These are phyloP conservation scores for Sutorius australiensis DNA, from an alignment of 768 basidiomycete species.

Conservation along the genomic window DNA sequence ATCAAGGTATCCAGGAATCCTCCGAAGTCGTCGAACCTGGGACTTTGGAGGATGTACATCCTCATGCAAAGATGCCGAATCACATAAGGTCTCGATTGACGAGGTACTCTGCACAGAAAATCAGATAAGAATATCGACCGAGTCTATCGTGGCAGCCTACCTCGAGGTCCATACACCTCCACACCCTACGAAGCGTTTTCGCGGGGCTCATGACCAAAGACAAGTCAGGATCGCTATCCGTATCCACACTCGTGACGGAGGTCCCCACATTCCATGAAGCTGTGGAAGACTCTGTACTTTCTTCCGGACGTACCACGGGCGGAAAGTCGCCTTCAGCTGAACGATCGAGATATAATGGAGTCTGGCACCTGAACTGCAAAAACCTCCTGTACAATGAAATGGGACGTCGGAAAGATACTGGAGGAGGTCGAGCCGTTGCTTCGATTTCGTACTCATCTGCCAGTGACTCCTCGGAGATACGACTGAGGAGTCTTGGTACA, in stretches of 20 bases:
- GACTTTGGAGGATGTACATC: not conserved
- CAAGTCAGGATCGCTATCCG: no score
- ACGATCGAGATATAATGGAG: not conserved
- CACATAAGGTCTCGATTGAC: not conserved
- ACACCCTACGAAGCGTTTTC: slow-evolving; percentile 1
- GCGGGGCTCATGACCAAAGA: not conserved
- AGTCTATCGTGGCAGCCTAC: not conserved
- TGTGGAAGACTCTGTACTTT: not conserved
- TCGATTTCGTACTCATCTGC: slow-evolving; percentile 2
- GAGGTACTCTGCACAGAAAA: not conserved
- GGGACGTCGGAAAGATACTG: not conserved
- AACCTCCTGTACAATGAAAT: not conserved
- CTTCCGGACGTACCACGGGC: not conserved
- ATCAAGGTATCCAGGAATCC: not conserved
- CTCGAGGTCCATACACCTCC: not conserved
- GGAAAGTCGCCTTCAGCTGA: not conserved
- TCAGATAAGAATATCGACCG: not conserved
- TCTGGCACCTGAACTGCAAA: not conserved
- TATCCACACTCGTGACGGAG: not conserved
- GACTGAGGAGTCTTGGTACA: slow-evolving; percentile 1
- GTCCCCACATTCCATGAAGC: not conserved
- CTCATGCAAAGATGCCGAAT: not conserved
- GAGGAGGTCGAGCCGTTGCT: not conserved
- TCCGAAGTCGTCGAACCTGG: slow-evolving; percentile 1
- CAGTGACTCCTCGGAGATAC: slow-evolving; percentile 10